These are phyloP conservation scores for Murraya koenigii DNA, from an alignment of 345 rosid genomes.

Conservation along the genomic window DNA sequence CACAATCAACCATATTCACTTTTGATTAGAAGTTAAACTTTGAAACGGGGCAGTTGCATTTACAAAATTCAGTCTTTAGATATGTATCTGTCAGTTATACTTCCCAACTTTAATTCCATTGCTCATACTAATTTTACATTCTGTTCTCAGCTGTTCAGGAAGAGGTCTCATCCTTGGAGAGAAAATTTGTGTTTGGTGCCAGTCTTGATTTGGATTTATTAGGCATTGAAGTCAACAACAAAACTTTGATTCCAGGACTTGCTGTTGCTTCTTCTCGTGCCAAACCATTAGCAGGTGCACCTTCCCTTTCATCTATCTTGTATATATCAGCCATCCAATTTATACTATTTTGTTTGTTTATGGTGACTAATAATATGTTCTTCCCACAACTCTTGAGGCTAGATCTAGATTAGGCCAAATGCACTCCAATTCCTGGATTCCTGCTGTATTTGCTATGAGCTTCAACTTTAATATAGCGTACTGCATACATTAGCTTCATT, in stretches of 20 bases:
- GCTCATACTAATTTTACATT: constrained; percentile 10
- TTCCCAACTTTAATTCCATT: background rate
- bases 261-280: constrained; percentile 93
- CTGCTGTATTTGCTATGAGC: too few relatives aligned
- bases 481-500: too few relatives aligned
- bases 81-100: too few relatives aligned
- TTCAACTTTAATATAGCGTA: too few relatives aligned
- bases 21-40: background rate
- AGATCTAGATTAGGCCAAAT: background rate
- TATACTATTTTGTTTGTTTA: background rate
- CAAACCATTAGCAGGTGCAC: constrained; percentile 77
- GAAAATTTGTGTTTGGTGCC: constrained; percentile 68
- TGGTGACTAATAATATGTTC: background rate
- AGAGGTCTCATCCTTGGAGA: constrained; percentile 60
- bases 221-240: constrained; percentile 76
- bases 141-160: constrained; percentile 56
- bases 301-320: constrained; percentile 10
- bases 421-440: too few relatives aligned
- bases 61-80: background rate
- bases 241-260: constrained; percentile 83
- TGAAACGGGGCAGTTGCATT: background rate
- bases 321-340: background rate
- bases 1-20: background rate
- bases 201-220: constrained; percentile 87
- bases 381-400: background rate